Evolutionary conservation across 176 grass and related monocot genomes (phyloP), one percentile per base, ranked within the genome.

Genomic region (Alloteropsis semialata): DNA sequence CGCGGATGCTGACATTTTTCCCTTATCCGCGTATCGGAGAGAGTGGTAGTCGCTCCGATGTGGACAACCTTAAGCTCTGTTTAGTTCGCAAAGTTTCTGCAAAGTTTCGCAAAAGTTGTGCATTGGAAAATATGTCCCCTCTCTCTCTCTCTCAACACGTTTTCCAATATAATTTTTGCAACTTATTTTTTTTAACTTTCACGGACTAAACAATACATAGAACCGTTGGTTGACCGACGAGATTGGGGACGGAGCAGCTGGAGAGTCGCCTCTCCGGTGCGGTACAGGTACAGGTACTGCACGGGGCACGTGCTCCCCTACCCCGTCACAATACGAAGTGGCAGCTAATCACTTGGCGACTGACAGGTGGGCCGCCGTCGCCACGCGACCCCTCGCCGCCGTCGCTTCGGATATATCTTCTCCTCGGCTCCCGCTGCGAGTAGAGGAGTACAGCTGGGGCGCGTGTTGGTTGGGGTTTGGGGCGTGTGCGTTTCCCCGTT

Each of bases 401-500:
- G 18, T 28, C 34, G 24, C 12, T 19, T 17, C 61, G 37, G 33
- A 7, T 53, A 22, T 28, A 74, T 84, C 34, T 51, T 44, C 43
- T 60, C 56, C 6, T 64, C 51, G 50, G 50, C 50, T 54, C 30
- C 44, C 56, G 56, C 24, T 59, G 65, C 1, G 36, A 29, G 38
- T 56, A 67, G 66, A 44, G 66, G 57, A 33, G 28, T 78, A 64
- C 42, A 78, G 28, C 76, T 64, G 76, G 33, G 50, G 51, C 24
- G 39, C 67, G 78, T 59, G 61, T 82, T 76, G 29, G 71, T 87
- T 76, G 79, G 79, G 22, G 16, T 39, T 25, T 19, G 65, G 22
- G 30, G 72, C 63, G 79, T 82, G 72, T 60, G 61, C 51, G 62
- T 69, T 81, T 75, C 78, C 57, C 79, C 85, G 30, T 70, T 82